These are phyloP conservation scores for Solioccasus polychromus DNA, from an alignment of 768 basidiomycete genomes.

Conservation along the genomic window DNA sequence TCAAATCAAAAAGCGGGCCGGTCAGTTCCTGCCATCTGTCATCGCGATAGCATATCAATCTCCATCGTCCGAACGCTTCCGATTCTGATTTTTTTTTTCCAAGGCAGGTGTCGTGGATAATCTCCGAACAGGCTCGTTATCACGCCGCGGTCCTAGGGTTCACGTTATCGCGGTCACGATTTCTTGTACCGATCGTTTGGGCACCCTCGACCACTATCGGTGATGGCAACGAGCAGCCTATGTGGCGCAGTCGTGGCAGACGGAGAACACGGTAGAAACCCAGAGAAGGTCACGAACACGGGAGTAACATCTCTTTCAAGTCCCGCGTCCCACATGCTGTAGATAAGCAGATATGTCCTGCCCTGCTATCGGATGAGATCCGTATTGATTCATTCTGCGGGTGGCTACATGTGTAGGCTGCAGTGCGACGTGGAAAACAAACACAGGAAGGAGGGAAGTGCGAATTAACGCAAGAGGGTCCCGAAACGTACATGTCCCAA, in stretches of 20 bases:
- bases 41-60: too few species aligned
- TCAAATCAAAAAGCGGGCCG: neutral
- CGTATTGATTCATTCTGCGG: conserved; percentile 3
- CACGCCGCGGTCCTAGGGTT: conserved; percentile 3
- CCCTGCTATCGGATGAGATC: conserved; percentile 1
- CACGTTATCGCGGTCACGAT: neutral
- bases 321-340: neutral
- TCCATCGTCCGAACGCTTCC: neutral
- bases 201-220: conserved; percentile 1
- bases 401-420: neutral
- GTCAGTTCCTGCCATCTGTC: too few species aligned
- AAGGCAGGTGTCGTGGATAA: too few species aligned
- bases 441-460: neutral
- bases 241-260: too few species aligned
- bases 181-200: neutral
- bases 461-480: conserved; percentile 3
- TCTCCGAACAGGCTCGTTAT: neutral
- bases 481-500: conserved; percentile 11
- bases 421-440: neutral
- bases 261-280: too few species aligned
- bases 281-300: too few species aligned
- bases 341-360: conserved; percentile 1
- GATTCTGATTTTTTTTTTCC: too few species aligned
- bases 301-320: too few species aligned
- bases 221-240: neutral